Evolutionary conservation across 768 basidiomycete species (phyloP).

Genomic region (Tulasnella calospora): DNA sequence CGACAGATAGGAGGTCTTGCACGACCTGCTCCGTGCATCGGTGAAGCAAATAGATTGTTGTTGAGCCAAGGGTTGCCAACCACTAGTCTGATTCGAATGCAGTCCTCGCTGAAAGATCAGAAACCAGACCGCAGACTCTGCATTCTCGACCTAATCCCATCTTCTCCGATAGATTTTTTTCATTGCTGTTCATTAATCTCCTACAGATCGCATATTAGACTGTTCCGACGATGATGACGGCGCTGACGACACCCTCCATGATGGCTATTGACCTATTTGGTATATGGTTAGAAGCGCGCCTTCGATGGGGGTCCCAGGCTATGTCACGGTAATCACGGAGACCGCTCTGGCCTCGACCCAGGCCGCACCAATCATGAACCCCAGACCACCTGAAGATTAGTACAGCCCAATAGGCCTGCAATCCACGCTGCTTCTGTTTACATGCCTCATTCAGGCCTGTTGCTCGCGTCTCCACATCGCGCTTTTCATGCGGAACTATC

Average conservation of each 20-base stretch:
- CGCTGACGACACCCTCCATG: conserved; percentile 1
- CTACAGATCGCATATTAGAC: neutral
- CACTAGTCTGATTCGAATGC: neutral
- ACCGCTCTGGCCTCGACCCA: conserved; percentile 7
- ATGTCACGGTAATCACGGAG: neutral
- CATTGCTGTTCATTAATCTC: neutral
- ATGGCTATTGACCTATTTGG: neutral
- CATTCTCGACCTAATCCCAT: neutral
- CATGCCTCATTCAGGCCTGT: conserved; percentile 7
- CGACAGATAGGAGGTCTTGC: neutral
- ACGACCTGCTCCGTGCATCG: neutral
- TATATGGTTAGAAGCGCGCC: neutral
- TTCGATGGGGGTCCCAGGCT: neutral
- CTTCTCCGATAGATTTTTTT: neutral
- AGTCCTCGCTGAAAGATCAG: conserved; percentile 3
- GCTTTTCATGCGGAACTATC: conserved; percentile 6
- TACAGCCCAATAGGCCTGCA: conserved; percentile 3
- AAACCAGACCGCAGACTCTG: neutral
- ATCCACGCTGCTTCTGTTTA: neutral
- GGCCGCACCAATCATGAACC: conserved; percentile 7
- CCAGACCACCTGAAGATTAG: neutral
- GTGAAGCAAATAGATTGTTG: neutral
- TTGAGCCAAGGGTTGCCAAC: neutral
- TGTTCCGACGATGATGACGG: neutral
- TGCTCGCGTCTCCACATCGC: neutral